Conservation (phyloP, 2,329 filamentous ascomycete genomes). For the Aspergillus sp. region DNA sequence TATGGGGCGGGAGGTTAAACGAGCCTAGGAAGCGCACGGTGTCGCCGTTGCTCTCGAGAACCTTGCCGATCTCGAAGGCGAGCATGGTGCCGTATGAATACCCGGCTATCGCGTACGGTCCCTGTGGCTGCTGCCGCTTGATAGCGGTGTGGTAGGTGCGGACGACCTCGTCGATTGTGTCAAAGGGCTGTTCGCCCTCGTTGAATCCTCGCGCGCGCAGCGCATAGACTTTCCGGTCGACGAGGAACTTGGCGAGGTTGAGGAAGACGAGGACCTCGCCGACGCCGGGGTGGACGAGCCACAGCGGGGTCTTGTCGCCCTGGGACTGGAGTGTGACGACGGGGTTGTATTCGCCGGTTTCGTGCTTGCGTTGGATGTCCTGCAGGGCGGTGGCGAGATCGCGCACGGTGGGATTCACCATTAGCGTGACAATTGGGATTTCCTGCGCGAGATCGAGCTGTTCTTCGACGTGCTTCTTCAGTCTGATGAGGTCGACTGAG, state of each 20-base stretch:
- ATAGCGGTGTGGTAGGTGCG: constrained; percentile 44
- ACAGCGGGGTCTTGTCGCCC: constrained; percentile 31
- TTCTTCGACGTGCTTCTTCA: constrained; percentile 31
- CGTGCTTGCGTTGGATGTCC: too few relatives aligned
- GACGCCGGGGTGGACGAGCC: constrained; percentile 40
- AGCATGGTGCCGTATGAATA: constrained; percentile 54
- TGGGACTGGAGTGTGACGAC: constrained; percentile 28
- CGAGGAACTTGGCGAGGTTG: constrained; percentile 22
- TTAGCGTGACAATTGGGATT: constrained; percentile 23
- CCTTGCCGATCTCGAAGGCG: constrained; percentile 53
- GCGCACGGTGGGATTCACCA: constrained; percentile 30
- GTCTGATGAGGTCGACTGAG: constrained; percentile 42
- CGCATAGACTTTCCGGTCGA: constrained; percentile 18
- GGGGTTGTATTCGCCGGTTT: constrained; percentile 28
- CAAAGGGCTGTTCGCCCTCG: constrained; percentile 38
- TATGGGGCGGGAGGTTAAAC: constrained; percentile 50
- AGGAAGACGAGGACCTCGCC: constrained; percentile 43
- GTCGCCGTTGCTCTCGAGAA: constrained; percentile 39
- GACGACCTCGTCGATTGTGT: constrained; percentile 40
- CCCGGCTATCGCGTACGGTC: constrained; percentile 54
- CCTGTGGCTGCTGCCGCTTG: constrained; percentile 44
- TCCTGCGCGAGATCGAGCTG: constrained; percentile 32
- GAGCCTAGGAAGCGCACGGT: constrained; percentile 45
- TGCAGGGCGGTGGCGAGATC: constrained; percentile 21
- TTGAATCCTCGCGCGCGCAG: constrained; percentile 19